phyloP scores from a whole-genome alignment of 306 rosid species.

The Prunus kanzakura region DNA sequence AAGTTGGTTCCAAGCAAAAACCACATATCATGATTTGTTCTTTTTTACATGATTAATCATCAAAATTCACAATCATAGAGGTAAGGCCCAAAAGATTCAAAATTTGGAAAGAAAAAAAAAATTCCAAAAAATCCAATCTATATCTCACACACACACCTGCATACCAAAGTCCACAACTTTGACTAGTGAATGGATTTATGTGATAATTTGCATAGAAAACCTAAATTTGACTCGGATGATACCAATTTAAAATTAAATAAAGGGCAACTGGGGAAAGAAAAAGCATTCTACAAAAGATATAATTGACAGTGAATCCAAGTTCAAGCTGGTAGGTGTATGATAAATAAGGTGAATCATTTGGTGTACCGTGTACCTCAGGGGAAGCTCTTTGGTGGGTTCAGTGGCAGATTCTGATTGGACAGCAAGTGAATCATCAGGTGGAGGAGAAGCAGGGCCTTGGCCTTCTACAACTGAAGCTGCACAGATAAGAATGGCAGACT shows the following conservation, averaged over 20 bases:
- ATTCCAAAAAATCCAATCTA: not conserved
- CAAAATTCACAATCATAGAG: not conserved
- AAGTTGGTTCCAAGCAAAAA: conserved; percentile 1
- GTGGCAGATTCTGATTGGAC: conserved; percentile 26
- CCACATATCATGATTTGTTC: not conserved
- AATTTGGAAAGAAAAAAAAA: not conserved
- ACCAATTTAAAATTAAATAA: too few species aligned
- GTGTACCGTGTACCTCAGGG: conserved; percentile 55
- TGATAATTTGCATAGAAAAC: not conserved
- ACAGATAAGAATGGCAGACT: conserved; percentile 27
- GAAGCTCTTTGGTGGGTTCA: conserved; percentile 12
- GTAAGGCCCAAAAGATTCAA: not conserved
- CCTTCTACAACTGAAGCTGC: conserved; percentile 47
- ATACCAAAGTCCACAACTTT: not conserved
- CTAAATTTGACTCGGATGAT: not conserved
- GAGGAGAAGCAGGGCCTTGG: conserved; percentile 36
- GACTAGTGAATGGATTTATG: not conserved
- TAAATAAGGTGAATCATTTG: not conserved
- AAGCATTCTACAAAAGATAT: not conserved
- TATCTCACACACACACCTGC: not conserved
- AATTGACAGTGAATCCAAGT: not conserved
- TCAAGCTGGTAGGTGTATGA: not conserved
- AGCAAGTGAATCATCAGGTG: conserved; percentile 38
- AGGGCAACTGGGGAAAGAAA: not conserved
- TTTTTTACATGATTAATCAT: not conserved